phyloP scores from a whole-genome alignment of 2,329 filamentous ascomycete species.

The Penicillium sp. region DNA sequence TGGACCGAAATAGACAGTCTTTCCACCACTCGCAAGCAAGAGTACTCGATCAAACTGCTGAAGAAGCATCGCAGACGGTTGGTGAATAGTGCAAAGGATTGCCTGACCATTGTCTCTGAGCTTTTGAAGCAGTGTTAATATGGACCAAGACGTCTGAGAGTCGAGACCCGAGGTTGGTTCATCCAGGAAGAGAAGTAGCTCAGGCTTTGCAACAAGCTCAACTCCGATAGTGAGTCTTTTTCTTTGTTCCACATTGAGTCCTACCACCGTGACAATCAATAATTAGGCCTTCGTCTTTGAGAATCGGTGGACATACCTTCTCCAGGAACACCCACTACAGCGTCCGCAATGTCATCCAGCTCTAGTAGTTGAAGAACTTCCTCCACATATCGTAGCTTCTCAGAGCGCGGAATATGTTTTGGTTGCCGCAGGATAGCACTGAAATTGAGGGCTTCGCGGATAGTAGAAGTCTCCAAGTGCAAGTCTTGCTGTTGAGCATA shows the following conservation, averaged over 20 bases:
- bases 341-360: conserved; percentile 64
- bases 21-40: conserved; percentile 54
- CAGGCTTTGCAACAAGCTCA: conserved; percentile 41
- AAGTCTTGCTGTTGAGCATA: conserved; percentile 66
- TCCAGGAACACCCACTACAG: conserved; percentile 63
- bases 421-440: conserved; percentile 63
- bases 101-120: conserved; percentile 59
- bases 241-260: conserved; percentile 56
- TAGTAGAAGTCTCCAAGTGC: conserved; percentile 60
- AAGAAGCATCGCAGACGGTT: conserved; percentile 57
- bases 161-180: conserved; percentile 60
- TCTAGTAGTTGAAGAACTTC: conserved; percentile 64
- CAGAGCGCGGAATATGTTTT: conserved; percentile 54
- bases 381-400: conserved; percentile 66
- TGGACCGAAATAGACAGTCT: conserved; percentile 55
- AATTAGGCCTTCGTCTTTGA: too few relatives aligned
- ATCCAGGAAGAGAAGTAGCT: conserved; percentile 63
- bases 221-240: conserved; percentile 43
- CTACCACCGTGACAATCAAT: too few relatives aligned
- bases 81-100: conserved; percentile 61
- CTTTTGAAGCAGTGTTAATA: conserved; percentile 59
- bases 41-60: conserved; percentile 58
- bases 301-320: too few relatives aligned
- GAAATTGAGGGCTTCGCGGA: conserved; percentile 65
- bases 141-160: conserved; percentile 57